Evolutionary conservation across 2,329 filamentous ascomycete genomes (phyloP), one percentile per base, ranked within the genome.

Genomic region (Sporothrix protearum): DNA sequence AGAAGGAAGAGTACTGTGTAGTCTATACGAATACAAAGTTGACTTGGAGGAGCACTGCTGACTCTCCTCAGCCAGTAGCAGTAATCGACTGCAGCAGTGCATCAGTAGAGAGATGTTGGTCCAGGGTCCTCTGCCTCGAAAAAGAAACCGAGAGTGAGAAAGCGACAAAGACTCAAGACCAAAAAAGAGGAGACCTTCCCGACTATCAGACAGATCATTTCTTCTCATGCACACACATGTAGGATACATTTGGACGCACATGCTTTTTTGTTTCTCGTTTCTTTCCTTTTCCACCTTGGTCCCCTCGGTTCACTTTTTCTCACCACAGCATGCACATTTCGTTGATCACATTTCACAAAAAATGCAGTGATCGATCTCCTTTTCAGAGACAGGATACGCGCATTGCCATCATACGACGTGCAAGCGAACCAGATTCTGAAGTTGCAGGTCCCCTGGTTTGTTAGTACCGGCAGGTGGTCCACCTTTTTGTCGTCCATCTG

Each of bases 311-410:
- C 49, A n/a, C 49, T 12, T 19, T 30, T 16, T 63, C n/a, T 42
- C 16, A 4, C n/a, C 30, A 22, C 33, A 19, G 10, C 22, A 25
- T 53, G 3, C 33, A 30, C 57, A 10, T 25, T 63, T 10, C 14
- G 25, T 30, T 64, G 39, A 64, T 64, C 61, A 64, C 25, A 64
- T 64, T 64, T 47, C 39, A 64, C 61, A 64, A 64, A 61, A 61
- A 64, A 47, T 30, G 25, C 36, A 45, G 16, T 64, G 61, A 64
- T 47, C 36, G 61, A 64, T 64, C 61, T 63, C 53, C 53, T 36
- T 9, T 53, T 12, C 2, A 28, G 22, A 25, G 7, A 22, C 9
- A 42, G 33, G 57, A 63, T 63, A 42, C 57, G 57, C 57, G 57
- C 57, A 63, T 63, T 63, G 33, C 8, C 33, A 63, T 63, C 57